Evolutionary conservation across 805 yeast genomes (phyloP).

Genomic region (Komagataella pastoris): DNA sequence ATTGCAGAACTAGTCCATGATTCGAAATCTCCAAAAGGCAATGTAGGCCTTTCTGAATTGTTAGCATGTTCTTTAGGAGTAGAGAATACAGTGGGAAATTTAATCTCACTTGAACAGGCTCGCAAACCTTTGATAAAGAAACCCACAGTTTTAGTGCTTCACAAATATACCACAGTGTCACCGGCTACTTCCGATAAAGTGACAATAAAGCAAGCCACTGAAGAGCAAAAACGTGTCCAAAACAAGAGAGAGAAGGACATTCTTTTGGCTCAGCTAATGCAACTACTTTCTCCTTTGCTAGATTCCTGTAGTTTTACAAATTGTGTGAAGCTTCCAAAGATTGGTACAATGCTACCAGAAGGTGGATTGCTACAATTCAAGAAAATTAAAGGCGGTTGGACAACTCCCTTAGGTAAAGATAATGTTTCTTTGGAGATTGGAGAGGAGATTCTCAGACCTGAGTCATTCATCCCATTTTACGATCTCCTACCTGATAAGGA

Average conservation of each 20-base stretch:
- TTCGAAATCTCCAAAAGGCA: constrained; percentile 19
- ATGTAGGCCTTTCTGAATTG: constrained; percentile 38
- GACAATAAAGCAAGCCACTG: constrained; percentile 13
- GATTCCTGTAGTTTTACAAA: constrained; percentile 27
- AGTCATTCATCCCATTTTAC: constrained; percentile 19
- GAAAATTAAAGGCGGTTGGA: constrained; percentile 31
- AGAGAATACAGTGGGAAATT: constrained; percentile 34
- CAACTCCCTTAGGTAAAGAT: constrained; percentile 15
- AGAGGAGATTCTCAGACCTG: constrained; percentile 29
- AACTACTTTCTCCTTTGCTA: not conserved
- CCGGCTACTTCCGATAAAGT: constrained; percentile 16
- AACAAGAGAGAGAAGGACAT: not conserved
- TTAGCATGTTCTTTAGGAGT: constrained; percentile 46
- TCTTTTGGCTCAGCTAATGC: not conserved
- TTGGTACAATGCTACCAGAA: constrained; percentile 27
- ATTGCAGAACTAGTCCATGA: constrained; percentile 36
- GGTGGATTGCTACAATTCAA: constrained; percentile 51
- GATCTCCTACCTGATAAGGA: constrained; percentile 12
- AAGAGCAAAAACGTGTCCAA: not conserved
- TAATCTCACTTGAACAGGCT: constrained; percentile 37
- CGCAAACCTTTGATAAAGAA: constrained; percentile 15
- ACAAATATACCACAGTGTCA: constrained; percentile 38
- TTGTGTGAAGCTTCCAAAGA: constrained; percentile 34
- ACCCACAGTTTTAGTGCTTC: constrained; percentile 31
- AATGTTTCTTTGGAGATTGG: constrained; percentile 30